Conservation (phyloP, 140 eudicot species). For the Flaveria floridana region DNA sequence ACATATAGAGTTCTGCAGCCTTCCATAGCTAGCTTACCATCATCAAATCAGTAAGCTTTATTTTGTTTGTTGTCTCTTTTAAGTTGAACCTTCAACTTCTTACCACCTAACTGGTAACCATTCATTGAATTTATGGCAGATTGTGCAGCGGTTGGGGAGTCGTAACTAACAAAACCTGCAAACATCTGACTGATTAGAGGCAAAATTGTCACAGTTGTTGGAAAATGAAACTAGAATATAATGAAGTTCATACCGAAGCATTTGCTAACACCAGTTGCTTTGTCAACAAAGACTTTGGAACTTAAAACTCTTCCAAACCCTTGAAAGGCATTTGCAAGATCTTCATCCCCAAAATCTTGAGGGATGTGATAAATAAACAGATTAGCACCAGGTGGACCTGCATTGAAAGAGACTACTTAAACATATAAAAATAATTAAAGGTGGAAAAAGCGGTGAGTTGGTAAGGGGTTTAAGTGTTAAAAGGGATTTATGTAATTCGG, state of each 20-base stretch:
- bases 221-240: conserved; percentile 3
- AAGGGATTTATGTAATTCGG: neutral
- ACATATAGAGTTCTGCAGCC: conserved; percentile 44
- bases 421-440: neutral
- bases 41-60: conserved; percentile 49
- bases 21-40: conserved; percentile 45
- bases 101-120: conserved; percentile 90
- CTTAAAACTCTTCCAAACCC: conserved; percentile 80
- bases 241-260: conserved; percentile 66
- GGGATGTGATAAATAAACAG: conserved; percentile 90
- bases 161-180: conserved; percentile 94
- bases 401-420: conserved; percentile 15
- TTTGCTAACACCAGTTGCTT: conserved; percentile 87
- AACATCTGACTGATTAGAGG: conserved; percentile 28
- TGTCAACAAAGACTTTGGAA: conserved; percentile 88
- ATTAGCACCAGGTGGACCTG: conserved; percentile 95
- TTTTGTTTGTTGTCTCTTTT: conserved; percentile 88
- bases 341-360: conserved; percentile 89
- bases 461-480: neutral
- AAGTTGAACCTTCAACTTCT: conserved; percentile 93
- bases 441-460: neutral
- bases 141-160: conserved; percentile 80
- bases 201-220: neutral
- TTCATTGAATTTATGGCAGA: conserved; percentile 81
- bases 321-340: conserved; percentile 80